Conservation (phyloP, 768 basidiomycete species). For the Rhodotorula paludigena region DNA sequence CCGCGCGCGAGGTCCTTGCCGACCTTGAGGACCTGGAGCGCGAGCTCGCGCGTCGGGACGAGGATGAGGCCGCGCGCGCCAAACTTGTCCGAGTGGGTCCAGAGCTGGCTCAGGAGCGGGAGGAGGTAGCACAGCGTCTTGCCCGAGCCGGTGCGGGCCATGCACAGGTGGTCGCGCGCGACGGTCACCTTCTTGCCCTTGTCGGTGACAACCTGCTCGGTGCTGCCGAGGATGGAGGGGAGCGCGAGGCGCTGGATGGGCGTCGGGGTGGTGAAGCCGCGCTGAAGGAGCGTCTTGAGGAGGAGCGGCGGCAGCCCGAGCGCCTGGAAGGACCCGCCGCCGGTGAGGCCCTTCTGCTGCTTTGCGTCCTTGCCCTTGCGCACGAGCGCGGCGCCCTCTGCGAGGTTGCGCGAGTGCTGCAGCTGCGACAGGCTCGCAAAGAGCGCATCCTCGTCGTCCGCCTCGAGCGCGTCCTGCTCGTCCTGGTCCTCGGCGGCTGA, state of each 20-base stretch:
- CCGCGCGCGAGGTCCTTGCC: conserved; percentile 89
- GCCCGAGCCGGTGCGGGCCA: conserved; percentile 97
- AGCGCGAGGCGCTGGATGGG: conserved; percentile 91
- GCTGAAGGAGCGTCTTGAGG: conserved; percentile 76
- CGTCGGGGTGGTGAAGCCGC: conserved; percentile 90
- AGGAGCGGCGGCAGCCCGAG: conserved; percentile 85
- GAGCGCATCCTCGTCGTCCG: conserved; percentile 33
- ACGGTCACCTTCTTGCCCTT: conserved; percentile 33
- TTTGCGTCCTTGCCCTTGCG: conserved; percentile 61
- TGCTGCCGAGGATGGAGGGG: conserved; percentile 76
- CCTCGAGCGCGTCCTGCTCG: conserved; percentile 1
- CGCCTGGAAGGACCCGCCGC: conserved; percentile 92
- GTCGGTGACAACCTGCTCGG: conserved; percentile 78
- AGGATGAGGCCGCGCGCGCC: conserved; percentile 83
- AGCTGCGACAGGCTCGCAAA: conserved; percentile 23
- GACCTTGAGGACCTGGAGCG: conserved; percentile 85
- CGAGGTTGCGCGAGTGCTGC: conserved; percentile 55
- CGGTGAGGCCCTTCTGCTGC: conserved; percentile 68
- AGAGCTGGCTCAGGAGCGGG: conserved; percentile 79
- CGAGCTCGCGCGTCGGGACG: conserved; percentile 87
- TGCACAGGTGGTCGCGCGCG: conserved; percentile 48
- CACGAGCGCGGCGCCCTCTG: conserved; percentile 67
- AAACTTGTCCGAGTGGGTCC: conserved; percentile 69
- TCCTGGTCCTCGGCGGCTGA: neutral
- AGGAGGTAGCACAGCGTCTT: conserved; percentile 95